A percentile compares a stretch with the other conserved stretches of the same genome.
Evolutionary conservation across 75 land plant genomes (phyloP).

Genomic region (Picea sitchensis): DNA sequence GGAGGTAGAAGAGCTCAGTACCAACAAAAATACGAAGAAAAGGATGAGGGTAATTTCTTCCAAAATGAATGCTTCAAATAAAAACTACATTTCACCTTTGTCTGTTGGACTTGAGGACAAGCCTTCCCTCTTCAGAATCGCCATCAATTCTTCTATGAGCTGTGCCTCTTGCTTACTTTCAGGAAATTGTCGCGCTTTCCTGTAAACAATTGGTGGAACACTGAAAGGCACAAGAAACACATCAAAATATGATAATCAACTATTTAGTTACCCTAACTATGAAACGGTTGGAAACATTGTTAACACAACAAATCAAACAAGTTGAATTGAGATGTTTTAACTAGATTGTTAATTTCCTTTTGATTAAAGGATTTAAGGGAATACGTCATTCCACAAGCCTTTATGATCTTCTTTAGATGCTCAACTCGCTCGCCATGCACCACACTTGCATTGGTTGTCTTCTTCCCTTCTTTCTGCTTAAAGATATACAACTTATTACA

Average conservation of each 20-base stretch:
- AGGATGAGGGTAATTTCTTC: background rate
- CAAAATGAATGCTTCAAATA: background rate
- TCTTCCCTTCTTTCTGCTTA: constrained; percentile 21
- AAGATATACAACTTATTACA: background rate
- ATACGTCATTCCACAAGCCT: too few species aligned
- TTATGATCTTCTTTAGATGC: too few species aligned
- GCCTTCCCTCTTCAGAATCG: constrained; percentile 66
- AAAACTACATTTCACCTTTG: constrained; percentile 47
- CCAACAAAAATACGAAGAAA: background rate
- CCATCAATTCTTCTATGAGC: constrained; percentile 72
- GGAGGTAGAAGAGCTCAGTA: background rate
- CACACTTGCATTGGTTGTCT: constrained; percentile 29
- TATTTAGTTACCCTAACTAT: background rate
- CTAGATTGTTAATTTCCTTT: background rate
- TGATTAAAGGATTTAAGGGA: background rate
- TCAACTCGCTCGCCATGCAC: too few species aligned
- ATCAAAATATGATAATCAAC: constrained; percentile 1
- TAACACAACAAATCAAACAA: background rate
- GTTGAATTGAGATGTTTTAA: background rate
- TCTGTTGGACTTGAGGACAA: constrained; percentile 74
- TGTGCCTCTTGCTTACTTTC: constrained; percentile 63
- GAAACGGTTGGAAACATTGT: background rate
- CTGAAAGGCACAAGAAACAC: constrained; percentile 29
- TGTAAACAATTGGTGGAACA: constrained; percentile 73
- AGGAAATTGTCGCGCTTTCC: constrained; percentile 69